Percentiles rank a stretch among this genome's conserved stretches.
Conservation (phyloP, 495 filamentous ascomycete genomes). For the Lophiotrema nucula region DNA sequence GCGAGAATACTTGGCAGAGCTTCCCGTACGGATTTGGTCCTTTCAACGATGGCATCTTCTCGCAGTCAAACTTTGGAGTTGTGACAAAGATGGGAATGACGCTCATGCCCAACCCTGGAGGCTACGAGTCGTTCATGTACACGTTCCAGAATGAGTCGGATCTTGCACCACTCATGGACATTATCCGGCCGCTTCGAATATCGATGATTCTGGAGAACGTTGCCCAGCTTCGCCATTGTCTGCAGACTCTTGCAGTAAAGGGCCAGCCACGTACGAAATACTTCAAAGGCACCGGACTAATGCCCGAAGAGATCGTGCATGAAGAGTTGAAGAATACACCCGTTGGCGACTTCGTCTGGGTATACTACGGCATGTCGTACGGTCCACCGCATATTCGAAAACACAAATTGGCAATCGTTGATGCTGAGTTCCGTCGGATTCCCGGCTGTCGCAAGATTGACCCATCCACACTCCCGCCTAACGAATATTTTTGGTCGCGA, state of each 20-base stretch:
- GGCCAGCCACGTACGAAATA: slow-evolving; percentile 15
- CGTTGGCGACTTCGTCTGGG: slow-evolving; percentile 22
- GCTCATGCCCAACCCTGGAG: slow-evolving; percentile 28
- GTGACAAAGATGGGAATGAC: slow-evolving; percentile 31
- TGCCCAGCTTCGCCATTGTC: slow-evolving; percentile 22
- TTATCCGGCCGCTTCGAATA: slow-evolving; percentile 25
- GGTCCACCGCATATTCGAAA: slow-evolving; percentile 21
- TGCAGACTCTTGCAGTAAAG: slow-evolving; percentile 26
- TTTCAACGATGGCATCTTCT: slow-evolving; percentile 28
- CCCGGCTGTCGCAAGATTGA: slow-evolving; percentile 22
- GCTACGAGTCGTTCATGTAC: slow-evolving; percentile 28
- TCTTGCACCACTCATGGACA: slow-evolving; percentile 23
- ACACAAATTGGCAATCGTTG: slow-evolving; percentile 22
- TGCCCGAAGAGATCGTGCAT: slow-evolving; percentile 9
- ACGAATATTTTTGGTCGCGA: slow-evolving; percentile 28
- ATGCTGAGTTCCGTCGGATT: slow-evolving; percentile 18
- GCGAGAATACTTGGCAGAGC: slow-evolving; percentile 24
- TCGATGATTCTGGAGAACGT: slow-evolving; percentile 29
- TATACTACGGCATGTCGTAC: slow-evolving; percentile 31
- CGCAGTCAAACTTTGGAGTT: slow-evolving; percentile 29
- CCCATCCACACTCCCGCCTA: slow-evolving; percentile 9
- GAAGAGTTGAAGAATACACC: slow-evolving; percentile 13
- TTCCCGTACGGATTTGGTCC: slow-evolving; percentile 32
- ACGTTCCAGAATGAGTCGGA: slow-evolving; percentile 23
- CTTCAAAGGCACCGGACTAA: slow-evolving; percentile 14